Base-by-base conservation (phyloP, 1,284 basidiomycete species). In the Phaffia rhodozyma region DNA sequence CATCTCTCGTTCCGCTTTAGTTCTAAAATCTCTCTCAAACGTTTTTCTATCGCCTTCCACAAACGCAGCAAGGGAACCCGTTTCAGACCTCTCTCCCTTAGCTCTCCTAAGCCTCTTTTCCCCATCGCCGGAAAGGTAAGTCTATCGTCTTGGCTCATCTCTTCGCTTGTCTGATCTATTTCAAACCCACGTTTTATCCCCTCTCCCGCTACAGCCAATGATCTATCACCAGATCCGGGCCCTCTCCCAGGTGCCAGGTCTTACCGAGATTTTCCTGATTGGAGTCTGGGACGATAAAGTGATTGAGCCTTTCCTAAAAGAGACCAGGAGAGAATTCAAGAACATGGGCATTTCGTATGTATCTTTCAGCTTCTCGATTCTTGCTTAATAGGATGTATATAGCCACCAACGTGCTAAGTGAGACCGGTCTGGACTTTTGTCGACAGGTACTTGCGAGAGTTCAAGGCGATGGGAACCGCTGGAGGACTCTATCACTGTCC, bases 261-360 rank as follows among this genome's bases (percentile, higher is more conserved):
- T 80, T 27, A 75, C 72, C 34, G 79, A 80, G 61, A 72, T 80
- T 47, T 69, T 79, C 69, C 75, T 80, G 63, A 77, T 80, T 65
- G 79, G 79, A 2, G 79, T 79, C 70, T 80, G 79, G 72, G 78
- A 79, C 62, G 79, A 80, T 68, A 69, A 73, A 3, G 72, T 79
- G 52, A 75, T 80, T 70, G 71, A 71, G 27, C 72, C 73, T 6
- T 80, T 80, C 69, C 69, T 80, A 71, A 77, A 76, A 66, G 76
- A 78, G 61, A 74, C 74, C 6, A 74, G 74, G 68, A 72, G 76
- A 57, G 78, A 79, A 71, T 80, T 79, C 69, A 77, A 78, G 51
- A 76, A 78, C 65, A 73, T 80, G 66, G 67, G 68, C 47, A 78
- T 79, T 68, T 73, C 69, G 75, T 74, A 53, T 56, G 73, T 63